These are phyloP conservation scores for Hyaloscypha variabilis DNA, from an alignment of 495 filamentous ascomycete species.

Conservation along the genomic window DNA sequence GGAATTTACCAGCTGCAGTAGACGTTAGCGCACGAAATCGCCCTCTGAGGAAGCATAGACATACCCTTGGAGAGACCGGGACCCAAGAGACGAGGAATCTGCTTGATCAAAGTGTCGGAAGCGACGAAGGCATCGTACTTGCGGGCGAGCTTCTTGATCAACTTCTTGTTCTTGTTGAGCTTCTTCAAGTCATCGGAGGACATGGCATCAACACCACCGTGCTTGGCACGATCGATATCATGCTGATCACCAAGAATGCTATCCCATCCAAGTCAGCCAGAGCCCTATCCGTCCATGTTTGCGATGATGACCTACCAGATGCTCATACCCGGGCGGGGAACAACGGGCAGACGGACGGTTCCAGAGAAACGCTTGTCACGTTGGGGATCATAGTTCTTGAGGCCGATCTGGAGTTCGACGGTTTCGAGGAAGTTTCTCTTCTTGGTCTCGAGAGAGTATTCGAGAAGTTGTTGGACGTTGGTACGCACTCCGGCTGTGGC, in stretches of 20 bases:
- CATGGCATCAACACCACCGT: slow-evolving; percentile 96
- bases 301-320: slow-evolving; percentile 69
- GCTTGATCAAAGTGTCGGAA: slow-evolving; percentile 95
- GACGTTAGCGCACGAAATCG: slow-evolving; percentile 28
- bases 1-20: slow-evolving; percentile 91
- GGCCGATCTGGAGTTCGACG: slow-evolving; percentile 93
- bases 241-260: slow-evolving; percentile 99
- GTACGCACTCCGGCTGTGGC: slow-evolving; percentile 88
- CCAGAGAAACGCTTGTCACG: slow-evolving; percentile 99
- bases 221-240: slow-evolving; percentile 99
- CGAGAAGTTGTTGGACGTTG: slow-evolving; percentile 86
- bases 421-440: slow-evolving; percentile 99
- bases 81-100: slow-evolving; percentile 98
- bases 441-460: slow-evolving; percentile 96
- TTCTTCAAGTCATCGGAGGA: slow-evolving; percentile 98
- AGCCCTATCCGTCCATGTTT: slow-evolving; percentile 23
- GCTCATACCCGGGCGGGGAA: slow-evolving; percentile 92
- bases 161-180: slow-evolving; percentile 99
- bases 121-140: slow-evolving; percentile 99
- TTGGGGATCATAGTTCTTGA: slow-evolving; percentile 99
- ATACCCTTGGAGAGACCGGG: slow-evolving; percentile 97
- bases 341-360: slow-evolving; percentile 88
- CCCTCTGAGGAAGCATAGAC: slow-evolving; percentile 30
- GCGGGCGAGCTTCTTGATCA: slow-evolving; percentile 99
- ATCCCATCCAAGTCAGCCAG: slow-evolving; percentile 19